Evolutionary conservation across 108 stramenopile species (phyloP), one percentile per base, ranked within the genome.

Genomic region (Poteriospumella lacustris): DNA sequence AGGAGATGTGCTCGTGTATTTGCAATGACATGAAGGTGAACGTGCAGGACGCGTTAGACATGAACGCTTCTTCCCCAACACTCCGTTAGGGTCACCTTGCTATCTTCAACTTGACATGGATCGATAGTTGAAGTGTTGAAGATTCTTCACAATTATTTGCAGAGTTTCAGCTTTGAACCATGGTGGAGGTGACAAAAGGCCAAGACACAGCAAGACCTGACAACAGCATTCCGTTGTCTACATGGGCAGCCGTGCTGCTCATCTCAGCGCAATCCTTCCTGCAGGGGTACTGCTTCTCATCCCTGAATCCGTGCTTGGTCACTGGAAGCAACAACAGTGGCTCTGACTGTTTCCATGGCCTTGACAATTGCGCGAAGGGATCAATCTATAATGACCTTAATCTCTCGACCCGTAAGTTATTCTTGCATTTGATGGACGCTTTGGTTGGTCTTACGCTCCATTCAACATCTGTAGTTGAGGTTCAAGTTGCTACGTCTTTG

Each of bases 221-320:
- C n/a, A n/a, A n/a, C n/a, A n/a, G n/a, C n/a, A 73, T 73, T 56
- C 70, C 70, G 5, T 26, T 36, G 31, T 5, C 24, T 44, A 73
- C 36, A 31, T 73, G 70, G 70, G 3, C 26, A 73, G 70, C 70
- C 5, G 43, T 34, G 5, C 9, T 73, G 9, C n/a, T 52, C 19
- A 52, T 52, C 19, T 9, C 47, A 15, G 9, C 19, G 19, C 47
- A 52, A 52, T 52, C 47, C 47, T 52, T 52, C 19, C 47, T 52
- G 15, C 19, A 15, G 19, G 47, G 47, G 19, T 52, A 15, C 47
- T 52, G 47, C 19, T 9, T 52, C 9, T 9, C 19, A 9, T 15
- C 9, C 19, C 19, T 52, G 9, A 52, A 52, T 52, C 47, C 47
- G 19, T 52, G 47, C 19, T 52, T 52, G 19, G 47, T 52, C 47